Base-by-base conservation (phyloP, 2,329 filamentous ascomycete species). In the Talaromyces funiculosus region DNA sequence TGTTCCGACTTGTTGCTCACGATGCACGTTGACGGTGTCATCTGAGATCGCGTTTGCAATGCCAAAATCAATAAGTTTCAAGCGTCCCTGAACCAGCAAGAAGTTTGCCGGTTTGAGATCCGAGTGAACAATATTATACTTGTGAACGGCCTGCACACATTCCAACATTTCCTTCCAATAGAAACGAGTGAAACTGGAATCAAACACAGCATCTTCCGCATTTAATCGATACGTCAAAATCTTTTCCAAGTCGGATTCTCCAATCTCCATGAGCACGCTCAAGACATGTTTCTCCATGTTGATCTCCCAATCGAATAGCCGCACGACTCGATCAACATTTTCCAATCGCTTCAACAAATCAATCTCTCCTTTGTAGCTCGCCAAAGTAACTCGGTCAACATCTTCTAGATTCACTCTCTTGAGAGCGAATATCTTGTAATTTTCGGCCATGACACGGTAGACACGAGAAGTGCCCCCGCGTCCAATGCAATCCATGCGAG, bases 141-240 rank as follows among this genome's bases (percentile, higher is more conserved):
- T 84, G 72, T 99, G 94, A 0, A 99, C 92, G 0, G 93, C 86
- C 66, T 90, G 85, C 5, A 99, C 86, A 72, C 94, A 97, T 73
- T 96, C 92, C 18, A 99, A 86, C 94, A 99, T 99, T 77, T 99
- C 94, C 74, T 96, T 94, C 94, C 94, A 99, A 80, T 96, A 96
- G 76, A 90, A 95, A n/a, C 94, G 89, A 12, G 94, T 91, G 73
- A 97, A 97, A 57, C 89, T 90, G 1, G 90, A 83, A 71, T 99
- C 94, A 63, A 99, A 88, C 62, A 82, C 84, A 40, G 90, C 85
- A 58, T 89, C 85, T 63, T 92, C 88, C 0, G 81, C 84, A 68
- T 87, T 90, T 68, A 90, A 79, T 9, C 87, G 86, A 65, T 87
- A 84, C 37, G 86, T 87, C 65, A 99, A 83, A 58, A 97, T 86